Conservation (phyloP, 2,329 filamentous ascomycete genomes). For the Aspergillus pseudoglaucus region DNA sequence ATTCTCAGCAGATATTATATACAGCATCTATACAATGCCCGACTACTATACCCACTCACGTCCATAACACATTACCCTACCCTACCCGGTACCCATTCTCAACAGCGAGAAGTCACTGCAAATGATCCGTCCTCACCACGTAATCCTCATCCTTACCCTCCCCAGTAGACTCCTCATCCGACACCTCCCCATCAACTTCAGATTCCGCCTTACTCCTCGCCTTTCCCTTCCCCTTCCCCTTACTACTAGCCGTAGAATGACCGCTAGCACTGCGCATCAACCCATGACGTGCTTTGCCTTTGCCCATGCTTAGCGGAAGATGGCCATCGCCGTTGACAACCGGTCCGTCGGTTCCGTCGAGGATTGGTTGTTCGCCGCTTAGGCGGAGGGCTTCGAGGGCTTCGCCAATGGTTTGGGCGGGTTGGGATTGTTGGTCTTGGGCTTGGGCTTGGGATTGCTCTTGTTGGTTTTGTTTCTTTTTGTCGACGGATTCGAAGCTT, state of each 20-base stretch:
- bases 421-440: constrained; percentile 18
- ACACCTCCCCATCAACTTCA: constrained; percentile 19
- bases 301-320: constrained; percentile 14
- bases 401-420: constrained; percentile 32
- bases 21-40: neutral
- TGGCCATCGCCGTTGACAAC: constrained; percentile 21
- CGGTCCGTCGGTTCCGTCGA: constrained; percentile 15
- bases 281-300: constrained; percentile 27
- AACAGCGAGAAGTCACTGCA: constrained; percentile 8
- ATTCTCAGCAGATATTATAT: too few relatives aligned
- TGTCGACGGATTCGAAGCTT: constrained; percentile 64
- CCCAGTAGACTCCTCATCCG: constrained; percentile 15
- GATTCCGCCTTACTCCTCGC: constrained; percentile 7
- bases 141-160: constrained; percentile 32
- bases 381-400: constrained; percentile 30
- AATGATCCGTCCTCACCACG: constrained; percentile 33
- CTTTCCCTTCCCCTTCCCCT: constrained; percentile 21
- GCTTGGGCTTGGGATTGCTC: neutral
- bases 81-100: neutral
- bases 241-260: constrained; percentile 21
- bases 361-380: constrained; percentile 10
- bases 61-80: constrained; percentile 2
- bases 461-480: constrained; percentile 27
- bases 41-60: neutral
- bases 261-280: constrained; percentile 24